phyloP scores from a whole-genome alignment of 441 rosid species.

The Arabidopsis hybrid region DNA sequence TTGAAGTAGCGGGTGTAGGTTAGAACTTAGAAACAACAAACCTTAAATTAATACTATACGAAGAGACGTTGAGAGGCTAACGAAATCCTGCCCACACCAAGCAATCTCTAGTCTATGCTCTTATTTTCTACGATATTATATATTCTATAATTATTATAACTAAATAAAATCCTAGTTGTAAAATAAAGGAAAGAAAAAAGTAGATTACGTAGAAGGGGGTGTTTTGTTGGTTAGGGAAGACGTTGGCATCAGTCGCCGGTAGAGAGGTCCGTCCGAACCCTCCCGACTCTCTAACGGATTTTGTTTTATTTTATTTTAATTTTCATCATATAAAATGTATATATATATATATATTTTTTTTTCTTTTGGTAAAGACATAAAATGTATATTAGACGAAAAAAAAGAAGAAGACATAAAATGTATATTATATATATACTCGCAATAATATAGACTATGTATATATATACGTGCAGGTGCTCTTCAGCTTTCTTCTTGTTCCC shows the following conservation, averaged over 20 bases:
- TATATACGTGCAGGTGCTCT: conserved; percentile 38
- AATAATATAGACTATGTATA: conserved; percentile 15
- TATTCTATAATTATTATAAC: neutral
- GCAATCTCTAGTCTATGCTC: conserved; percentile 57
- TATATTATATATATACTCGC: neutral
- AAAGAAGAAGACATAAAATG: no score
- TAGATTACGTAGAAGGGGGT: conserved; percentile 57
- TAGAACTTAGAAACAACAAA: conserved; percentile 66
- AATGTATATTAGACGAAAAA: no score
- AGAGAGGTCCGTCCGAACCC: conserved; percentile 59
- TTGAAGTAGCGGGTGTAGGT: conserved; percentile 87
- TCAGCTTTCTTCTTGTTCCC: conserved; percentile 47
- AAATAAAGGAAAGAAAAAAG: neutral
- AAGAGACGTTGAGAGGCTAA: conserved; percentile 89
- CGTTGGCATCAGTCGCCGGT: conserved; percentile 78
- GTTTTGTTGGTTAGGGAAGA: conserved; percentile 72
- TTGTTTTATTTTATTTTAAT: conserved; percentile 12
- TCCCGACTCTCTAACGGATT: conserved; percentile 67
- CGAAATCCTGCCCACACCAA: conserved; percentile 68
- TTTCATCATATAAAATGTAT: neutral
- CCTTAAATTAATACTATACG: conserved; percentile 25
- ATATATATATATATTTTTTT: neutral
- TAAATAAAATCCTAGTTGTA: neutral
- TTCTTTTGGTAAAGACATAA: no score
- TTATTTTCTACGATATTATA: no score